Evolutionary conservation across 2,329 filamentous ascomycete genomes (phyloP).

Genomic region (Diplocarpon rosae): DNA sequence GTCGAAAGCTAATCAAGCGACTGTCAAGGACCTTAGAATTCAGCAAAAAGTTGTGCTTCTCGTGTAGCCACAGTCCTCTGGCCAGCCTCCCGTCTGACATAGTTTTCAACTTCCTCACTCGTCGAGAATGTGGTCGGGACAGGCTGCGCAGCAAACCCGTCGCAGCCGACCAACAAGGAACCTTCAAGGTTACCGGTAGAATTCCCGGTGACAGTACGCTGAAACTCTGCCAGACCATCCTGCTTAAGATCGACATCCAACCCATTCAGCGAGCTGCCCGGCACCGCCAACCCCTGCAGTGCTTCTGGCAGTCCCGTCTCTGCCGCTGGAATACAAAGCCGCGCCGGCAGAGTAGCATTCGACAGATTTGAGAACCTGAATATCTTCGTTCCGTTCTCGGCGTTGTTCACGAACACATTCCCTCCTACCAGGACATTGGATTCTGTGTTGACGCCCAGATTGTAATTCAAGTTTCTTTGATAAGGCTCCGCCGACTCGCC

Average conservation of each 20-base stretch:
- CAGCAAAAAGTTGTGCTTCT: too few relatives aligned
- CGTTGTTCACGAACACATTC: constrained; percentile 1
- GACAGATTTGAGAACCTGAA: constrained; percentile 1
- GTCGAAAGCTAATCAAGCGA: too few relatives aligned
- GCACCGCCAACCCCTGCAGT: not conserved
- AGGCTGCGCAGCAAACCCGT: not conserved
- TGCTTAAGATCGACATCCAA: constrained; percentile 1
- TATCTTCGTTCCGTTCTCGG: not conserved
- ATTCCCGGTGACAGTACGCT: not conserved
- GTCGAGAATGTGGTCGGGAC: not conserved
- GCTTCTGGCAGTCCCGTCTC: not conserved
- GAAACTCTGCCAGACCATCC: not conserved
- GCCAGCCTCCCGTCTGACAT: constrained; percentile 1
- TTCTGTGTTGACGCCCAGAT: constrained; percentile 1
- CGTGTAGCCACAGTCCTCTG: not conserved
- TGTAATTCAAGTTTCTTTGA: not conserved
- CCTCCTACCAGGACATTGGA: not conserved
- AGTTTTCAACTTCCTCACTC: not conserved
- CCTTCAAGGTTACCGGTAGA: not conserved
- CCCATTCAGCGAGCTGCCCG: not conserved
- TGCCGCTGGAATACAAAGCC: constrained; percentile 1
- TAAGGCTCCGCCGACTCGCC: not conserved
- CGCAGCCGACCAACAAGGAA: not conserved
- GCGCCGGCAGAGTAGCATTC: not conserved
- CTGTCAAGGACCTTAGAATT: too few relatives aligned